These are phyloP conservation scores for Fusarium equiseti DNA, from an alignment of 2,329 filamentous ascomycete genomes.

Conservation along the genomic window DNA sequence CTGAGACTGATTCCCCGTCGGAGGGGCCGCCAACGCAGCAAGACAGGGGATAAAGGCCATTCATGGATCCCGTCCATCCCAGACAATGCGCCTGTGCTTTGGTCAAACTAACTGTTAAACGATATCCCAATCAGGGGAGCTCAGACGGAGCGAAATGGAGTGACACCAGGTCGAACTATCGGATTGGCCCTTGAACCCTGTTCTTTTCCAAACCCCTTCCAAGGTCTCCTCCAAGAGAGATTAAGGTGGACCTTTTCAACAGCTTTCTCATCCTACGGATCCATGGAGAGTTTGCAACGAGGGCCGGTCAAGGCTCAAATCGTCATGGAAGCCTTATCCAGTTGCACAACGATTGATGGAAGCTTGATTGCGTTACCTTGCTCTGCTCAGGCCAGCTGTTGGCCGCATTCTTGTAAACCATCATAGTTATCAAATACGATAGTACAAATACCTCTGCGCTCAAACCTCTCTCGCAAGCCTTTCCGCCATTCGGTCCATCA, in stretches of 20 bases:
- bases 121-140: constrained; percentile 36
- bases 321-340: constrained; percentile 31
- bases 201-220: constrained; percentile 36
- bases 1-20: constrained; percentile 1
- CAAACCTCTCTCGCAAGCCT: constrained; percentile 1
- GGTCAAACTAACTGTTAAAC: constrained; percentile 29
- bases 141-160: constrained; percentile 34
- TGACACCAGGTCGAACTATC: constrained; percentile 31
- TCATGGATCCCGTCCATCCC: constrained; percentile 33
- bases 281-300: constrained; percentile 31
- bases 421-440: not conserved
- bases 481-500: constrained; percentile 4
- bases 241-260: constrained; percentile 34
- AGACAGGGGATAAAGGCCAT: constrained; percentile 9
- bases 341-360: constrained; percentile 4
- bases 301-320: constrained; percentile 17
- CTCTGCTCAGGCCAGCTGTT: constrained; percentile 27
- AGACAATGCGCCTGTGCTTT: constrained; percentile 35
- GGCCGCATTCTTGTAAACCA: constrained; percentile 9
- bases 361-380: not conserved
- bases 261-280: constrained; percentile 32
- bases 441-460: not conserved
- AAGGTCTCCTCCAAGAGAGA: constrained; percentile 40
- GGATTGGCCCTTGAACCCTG: constrained; percentile 34
- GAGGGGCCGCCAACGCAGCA: constrained; percentile 24